These are phyloP conservation scores for Penicillium steckii DNA, from an alignment of 495 filamentous ascomycete species.

Conservation along the genomic window DNA sequence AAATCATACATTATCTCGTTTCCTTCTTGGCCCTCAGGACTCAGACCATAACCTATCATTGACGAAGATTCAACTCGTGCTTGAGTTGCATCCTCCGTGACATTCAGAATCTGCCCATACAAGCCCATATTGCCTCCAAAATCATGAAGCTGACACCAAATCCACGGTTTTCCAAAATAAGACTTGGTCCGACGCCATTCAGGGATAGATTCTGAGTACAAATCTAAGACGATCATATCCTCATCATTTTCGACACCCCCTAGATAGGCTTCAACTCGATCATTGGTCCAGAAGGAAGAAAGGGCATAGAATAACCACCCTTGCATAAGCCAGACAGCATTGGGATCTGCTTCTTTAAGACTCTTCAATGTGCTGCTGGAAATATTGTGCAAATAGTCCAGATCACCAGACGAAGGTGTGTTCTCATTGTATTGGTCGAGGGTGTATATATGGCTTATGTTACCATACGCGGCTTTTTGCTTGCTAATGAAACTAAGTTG, in stretches of 20 bases:
- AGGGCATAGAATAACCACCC: slow-evolving; percentile 53
- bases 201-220: slow-evolving; percentile 50
- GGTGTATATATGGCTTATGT: slow-evolving; percentile 50
- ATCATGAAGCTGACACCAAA: slow-evolving; percentile 50
- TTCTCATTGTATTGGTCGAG: slow-evolving; percentile 58
- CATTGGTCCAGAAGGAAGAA: slow-evolving; percentile 48
- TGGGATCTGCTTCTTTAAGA: slow-evolving; percentile 47
- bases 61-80: slow-evolving; percentile 37
- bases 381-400: slow-evolving; percentile 46
- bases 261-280: slow-evolving; percentile 48
- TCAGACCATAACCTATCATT: slow-evolving; percentile 47
- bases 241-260: slow-evolving; percentile 41
- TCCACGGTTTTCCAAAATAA: slow-evolving; percentile 54
- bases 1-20: slow-evolving; percentile 55
- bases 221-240: slow-evolving; percentile 53
- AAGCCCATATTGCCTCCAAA: slow-evolving; percentile 53
- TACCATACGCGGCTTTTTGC: slow-evolving; percentile 47
- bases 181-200: slow-evolving; percentile 52
- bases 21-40: slow-evolving; percentile 53
- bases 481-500: slow-evolving; percentile 49
- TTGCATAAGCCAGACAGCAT: slow-evolving; percentile 55
- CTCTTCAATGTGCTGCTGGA: slow-evolving; percentile 44
- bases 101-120: slow-evolving; percentile 51
- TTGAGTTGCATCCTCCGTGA: slow-evolving; percentile 46
- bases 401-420: slow-evolving; percentile 45